Evolutionary conservation across 495 filamentous ascomycete species (phyloP).

Genomic region (Lindgomyces ingoldianus): DNA sequence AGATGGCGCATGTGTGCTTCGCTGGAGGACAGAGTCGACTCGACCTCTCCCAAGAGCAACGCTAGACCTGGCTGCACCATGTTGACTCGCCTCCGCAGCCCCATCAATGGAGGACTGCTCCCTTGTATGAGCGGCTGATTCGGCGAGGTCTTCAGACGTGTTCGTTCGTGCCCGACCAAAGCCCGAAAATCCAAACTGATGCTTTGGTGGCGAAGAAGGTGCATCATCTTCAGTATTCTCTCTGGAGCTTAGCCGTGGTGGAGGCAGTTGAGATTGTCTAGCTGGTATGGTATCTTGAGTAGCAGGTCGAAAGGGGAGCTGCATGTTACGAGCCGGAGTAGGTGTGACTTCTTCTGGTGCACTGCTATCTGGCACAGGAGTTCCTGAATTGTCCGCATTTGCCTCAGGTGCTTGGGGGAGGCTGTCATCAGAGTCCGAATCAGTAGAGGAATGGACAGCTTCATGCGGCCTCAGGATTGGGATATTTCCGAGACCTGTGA

Average conservation of each 20-base stretch:
- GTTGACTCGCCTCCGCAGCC: not conserved
- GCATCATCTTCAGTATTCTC: conserved; percentile 13
- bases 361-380: not conserved
- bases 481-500: conserved; percentile 25
- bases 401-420: not conserved
- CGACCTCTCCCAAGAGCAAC: not conserved
- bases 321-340: conserved; percentile 1
- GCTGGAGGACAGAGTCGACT: conserved; percentile 4
- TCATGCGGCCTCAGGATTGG: conserved; percentile 18
- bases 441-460: conserved; percentile 7
- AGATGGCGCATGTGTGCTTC: conserved; percentile 13
- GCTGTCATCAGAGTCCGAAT: conserved; percentile 5
- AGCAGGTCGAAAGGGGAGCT: conserved; percentile 20
- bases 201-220: conserved; percentile 21
- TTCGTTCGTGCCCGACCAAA: conserved; percentile 16
- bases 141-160: conserved; percentile 20
- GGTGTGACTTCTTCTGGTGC: not conserved
- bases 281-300: not conserved
- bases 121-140: not conserved
- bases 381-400: not conserved
- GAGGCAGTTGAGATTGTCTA: not conserved
- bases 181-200: conserved; percentile 13
- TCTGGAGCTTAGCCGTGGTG: not conserved
- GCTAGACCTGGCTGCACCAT: not conserved
- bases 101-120: conserved; percentile 10